These are phyloP conservation scores for Peziza echinospora DNA, from an alignment of 495 filamentous ascomycete genomes.

Conservation along the genomic window DNA sequence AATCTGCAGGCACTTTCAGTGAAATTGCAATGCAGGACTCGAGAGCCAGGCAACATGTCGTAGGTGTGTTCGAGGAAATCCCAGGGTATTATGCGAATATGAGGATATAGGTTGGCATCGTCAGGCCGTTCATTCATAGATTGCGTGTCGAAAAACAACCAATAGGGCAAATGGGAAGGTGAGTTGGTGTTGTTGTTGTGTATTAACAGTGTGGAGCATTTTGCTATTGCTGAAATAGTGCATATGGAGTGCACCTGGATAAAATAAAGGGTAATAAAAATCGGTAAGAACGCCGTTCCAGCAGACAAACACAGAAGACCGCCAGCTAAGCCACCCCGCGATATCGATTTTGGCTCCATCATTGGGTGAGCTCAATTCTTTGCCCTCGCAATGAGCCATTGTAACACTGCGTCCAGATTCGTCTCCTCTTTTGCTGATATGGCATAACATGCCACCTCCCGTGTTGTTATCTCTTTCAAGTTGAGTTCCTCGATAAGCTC, in stretches of 20 bases:
- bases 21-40: background rate
- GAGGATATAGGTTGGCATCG: background rate
- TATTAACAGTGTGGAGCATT: background rate
- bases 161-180: too few relatives aligned
- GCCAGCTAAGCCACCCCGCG: slow-evolving; percentile 9
- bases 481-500: slow-evolving; percentile 86
- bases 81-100: background rate
- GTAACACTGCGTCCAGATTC: slow-evolving; percentile 87
- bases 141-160: background rate
- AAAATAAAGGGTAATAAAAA: background rate
- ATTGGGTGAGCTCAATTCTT: slow-evolving; percentile 39
- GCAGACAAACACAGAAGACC: background rate
- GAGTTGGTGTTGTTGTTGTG: background rate
- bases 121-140: background rate
- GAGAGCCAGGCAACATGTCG: background rate
- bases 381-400: slow-evolving; percentile 84
- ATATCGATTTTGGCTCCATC: too few relatives aligned
- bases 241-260: background rate
- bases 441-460: slow-evolving; percentile 95
- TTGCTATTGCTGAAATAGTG: background rate
- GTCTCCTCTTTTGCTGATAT: slow-evolving; percentile 98
- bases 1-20: too few relatives aligned
- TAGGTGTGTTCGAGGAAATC: background rate
- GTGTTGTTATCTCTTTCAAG: slow-evolving; percentile 67
- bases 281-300: background rate